phyloP scores from a whole-genome alignment of 805 yeast species.

The Suhomyces kilbournensis region DNA sequence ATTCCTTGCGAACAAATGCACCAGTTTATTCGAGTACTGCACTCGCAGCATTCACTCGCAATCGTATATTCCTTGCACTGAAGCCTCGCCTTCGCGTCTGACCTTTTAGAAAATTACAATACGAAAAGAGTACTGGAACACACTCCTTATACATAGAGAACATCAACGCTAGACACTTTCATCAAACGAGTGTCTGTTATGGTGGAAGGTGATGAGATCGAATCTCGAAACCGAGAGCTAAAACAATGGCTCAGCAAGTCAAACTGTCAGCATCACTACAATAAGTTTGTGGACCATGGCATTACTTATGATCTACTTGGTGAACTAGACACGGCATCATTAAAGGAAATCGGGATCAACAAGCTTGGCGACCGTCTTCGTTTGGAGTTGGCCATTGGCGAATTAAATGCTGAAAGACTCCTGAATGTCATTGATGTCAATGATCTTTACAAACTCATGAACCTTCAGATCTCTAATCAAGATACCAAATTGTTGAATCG shows the following conservation, averaged over 20 bases:
- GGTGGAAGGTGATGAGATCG: slow-evolving; percentile 1
- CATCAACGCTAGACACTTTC: background rate
- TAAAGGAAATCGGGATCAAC: slow-evolving; percentile 69
- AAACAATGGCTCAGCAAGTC: slow-evolving; percentile 36
- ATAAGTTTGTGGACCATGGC: slow-evolving; percentile 45
- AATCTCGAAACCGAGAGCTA: slow-evolving; percentile 16
- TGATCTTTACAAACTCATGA: slow-evolving; percentile 20
- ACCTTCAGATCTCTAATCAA: slow-evolving; percentile 11
- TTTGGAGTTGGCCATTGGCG: slow-evolving; percentile 56
- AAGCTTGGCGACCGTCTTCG: slow-evolving; percentile 82
- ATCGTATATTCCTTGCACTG: background rate
- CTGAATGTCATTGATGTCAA: slow-evolving; percentile 20
- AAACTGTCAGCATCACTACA: slow-evolving; percentile 33
- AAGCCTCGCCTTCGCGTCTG: background rate
- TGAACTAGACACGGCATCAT: slow-evolving; percentile 59
- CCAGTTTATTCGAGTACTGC: too few relatives aligned
- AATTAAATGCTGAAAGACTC: slow-evolving; percentile 37
- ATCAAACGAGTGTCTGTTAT: background rate
- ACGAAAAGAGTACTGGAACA: background rate
- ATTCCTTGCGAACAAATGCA: too few relatives aligned
- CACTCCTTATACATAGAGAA: background rate
- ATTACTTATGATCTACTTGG: slow-evolving; percentile 55
- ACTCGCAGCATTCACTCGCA: background rate
- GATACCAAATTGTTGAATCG: slow-evolving; percentile 2
- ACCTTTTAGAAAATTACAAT: background rate